Evolutionary conservation across 768 basidiomycete species (phyloP).

Genomic region (Leucocoprinus sp.): DNA sequence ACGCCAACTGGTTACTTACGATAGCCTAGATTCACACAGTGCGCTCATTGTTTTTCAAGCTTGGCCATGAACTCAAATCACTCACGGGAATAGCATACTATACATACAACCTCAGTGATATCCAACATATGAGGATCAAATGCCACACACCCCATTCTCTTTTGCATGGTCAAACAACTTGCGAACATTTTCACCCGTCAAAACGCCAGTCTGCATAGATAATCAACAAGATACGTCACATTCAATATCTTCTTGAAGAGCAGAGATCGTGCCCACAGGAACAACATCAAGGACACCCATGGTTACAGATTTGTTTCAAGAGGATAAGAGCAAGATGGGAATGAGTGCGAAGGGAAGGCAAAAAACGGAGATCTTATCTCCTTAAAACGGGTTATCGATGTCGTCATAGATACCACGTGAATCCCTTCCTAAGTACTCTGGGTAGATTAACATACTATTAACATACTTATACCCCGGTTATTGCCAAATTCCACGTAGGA

Average conservation of each 20-base stretch:
- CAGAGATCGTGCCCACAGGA: slow-evolving; percentile 46
- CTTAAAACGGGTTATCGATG: slow-evolving; percentile 14
- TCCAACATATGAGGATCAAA: background rate
- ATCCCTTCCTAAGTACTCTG: background rate
- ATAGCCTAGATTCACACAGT: slow-evolving; percentile 51
- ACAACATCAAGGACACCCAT: slow-evolving; percentile 85
- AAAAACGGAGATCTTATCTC: slow-evolving; percentile 4
- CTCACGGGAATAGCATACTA: slow-evolving; percentile 78
- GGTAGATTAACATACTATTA: background rate
- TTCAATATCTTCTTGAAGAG: background rate
- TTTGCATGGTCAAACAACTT: slow-evolving; percentile 95
- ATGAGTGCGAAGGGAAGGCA: slow-evolving; percentile 6
- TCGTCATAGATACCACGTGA: slow-evolving; percentile 13
- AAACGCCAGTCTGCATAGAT: slow-evolving; percentile 71
- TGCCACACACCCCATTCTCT: slow-evolving; percentile 59
- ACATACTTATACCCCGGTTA: no score
- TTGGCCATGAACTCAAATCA: background rate
- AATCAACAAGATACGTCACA: slow-evolving; percentile 3
- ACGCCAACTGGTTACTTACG: slow-evolving; percentile 39
- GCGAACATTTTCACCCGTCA: slow-evolving; percentile 92
- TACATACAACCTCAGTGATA: background rate
- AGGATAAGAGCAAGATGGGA: background rate
- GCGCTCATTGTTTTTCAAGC: slow-evolving; percentile 6
- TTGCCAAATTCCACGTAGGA: no score
- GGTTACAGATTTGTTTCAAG: slow-evolving; percentile 9